Base-by-base conservation (phyloP, 2,329 filamentous ascomycete species). In the Scedosporium minutisporum region DNA sequence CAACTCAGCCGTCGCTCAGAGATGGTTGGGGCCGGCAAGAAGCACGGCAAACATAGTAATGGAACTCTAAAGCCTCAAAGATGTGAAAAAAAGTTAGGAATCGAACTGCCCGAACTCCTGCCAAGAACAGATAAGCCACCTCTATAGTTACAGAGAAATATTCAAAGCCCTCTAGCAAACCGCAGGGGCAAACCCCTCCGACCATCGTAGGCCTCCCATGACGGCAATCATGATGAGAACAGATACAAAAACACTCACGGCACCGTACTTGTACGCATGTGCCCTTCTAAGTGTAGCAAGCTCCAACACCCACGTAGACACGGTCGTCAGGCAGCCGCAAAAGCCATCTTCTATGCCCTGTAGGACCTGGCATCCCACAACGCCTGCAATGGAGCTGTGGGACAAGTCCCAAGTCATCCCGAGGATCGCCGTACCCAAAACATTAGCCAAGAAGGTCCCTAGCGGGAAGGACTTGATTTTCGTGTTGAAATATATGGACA, bases 371-470 rank as follows among this genome's bases (percentile, higher is more conserved):
- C 88, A 93, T 0, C 85, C 86, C 0, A 86, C 69, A 1, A 82
- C 71, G 4, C 83, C 82, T 1, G 82, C 82, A 1, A 80, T 66
- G 0, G 80, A 82, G 0, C 80, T 81, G 69, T 91, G 91, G 66
- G 91, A 89, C 60, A 96, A 76, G 69, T 96, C 89, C 77, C 84
- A 96, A 33, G 86, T 83, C 81, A 91, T 87, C 14, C 85, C 92
- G 59, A 96, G 73, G 16, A 96, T 74, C 0, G 82, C 82, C 0
- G 90, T 92, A 4, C 93, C 93, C 14, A 88, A 72, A 4, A 96
- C 78, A 69, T 97, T 97, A 29, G 89, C 91, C 0, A 78, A 75
- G 68, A 97, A 96, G 0, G 93, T 97, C 2, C 93, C 93, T 0
- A 97, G 73, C 0, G 93, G 93, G 67, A 97, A 97, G 0, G 81